Evolutionary conservation across 2,329 filamentous ascomycete genomes (phyloP).

Genomic region (Aureobasidium lini): DNA sequence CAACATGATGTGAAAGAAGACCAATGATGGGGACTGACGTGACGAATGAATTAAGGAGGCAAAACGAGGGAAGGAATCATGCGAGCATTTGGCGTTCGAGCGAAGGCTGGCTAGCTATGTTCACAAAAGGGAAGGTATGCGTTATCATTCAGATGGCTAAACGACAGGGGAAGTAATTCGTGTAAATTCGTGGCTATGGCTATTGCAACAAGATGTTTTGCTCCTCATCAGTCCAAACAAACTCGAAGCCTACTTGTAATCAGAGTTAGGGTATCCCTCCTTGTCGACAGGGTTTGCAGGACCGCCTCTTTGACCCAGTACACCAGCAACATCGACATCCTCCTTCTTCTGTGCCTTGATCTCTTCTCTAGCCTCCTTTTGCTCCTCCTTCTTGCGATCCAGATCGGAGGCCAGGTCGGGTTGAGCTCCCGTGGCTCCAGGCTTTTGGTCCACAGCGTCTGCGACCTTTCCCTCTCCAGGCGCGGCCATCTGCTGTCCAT

Average conservation of each 20-base stretch:
- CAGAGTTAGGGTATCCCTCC: slow-evolving; percentile 24
- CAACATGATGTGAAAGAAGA: slow-evolving; percentile 12
- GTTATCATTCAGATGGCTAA: neutral
- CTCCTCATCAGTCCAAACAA: neutral
- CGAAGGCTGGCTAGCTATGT: neutral
- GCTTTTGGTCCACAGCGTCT: slow-evolving; percentile 33
- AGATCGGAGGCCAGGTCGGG: slow-evolving; percentile 38
- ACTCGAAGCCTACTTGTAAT: neutral
- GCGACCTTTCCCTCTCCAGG: slow-evolving; percentile 40
- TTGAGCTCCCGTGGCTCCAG: slow-evolving; percentile 30
- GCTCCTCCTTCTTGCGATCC: slow-evolving; percentile 45
- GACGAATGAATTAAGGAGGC: neutral
- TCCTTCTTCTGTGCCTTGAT: slow-evolving; percentile 33
- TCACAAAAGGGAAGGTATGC: neutral
- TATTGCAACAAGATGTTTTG: neutral
- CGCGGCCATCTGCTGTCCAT: slow-evolving; percentile 42
- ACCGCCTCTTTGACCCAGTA: slow-evolving; percentile 39
- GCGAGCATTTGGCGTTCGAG: neutral
- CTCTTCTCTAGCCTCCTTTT: slow-evolving; percentile 34
- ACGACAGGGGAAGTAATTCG: neutral
- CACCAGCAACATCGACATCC: slow-evolving; percentile 34
- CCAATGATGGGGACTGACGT: neutral
- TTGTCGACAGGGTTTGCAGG: slow-evolving; percentile 34
- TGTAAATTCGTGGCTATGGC: neutral
- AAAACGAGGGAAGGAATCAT: neutral